phyloP scores from a whole-genome alignment of 2,329 filamentous ascomycete genomes.

The Ramularia endophylla region DNA sequence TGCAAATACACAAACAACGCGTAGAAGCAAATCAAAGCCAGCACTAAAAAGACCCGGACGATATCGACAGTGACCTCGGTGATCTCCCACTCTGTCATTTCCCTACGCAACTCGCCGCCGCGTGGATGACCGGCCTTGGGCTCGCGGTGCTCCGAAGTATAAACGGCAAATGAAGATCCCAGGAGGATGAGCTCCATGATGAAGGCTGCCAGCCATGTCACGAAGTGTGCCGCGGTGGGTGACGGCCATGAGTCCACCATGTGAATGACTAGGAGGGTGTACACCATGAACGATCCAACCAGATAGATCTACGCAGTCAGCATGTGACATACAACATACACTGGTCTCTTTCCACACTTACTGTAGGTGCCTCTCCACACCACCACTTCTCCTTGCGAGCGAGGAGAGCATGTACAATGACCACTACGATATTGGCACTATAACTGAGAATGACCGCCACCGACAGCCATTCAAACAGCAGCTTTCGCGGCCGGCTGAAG shows the following conservation, averaged over 20 bases:
- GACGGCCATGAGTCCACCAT: constrained; percentile 77
- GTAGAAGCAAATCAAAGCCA: constrained; percentile 56
- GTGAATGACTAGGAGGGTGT: constrained; percentile 78
- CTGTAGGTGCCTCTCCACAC: constrained; percentile 72
- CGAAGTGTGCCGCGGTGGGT: constrained; percentile 71
- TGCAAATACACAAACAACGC: constrained; percentile 45
- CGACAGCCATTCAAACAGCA: constrained; percentile 70
- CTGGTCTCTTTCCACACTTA: constrained; percentile 40
- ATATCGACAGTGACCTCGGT: constrained; percentile 62
- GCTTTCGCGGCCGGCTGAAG: constrained; percentile 62
- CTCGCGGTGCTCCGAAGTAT: constrained; percentile 62
- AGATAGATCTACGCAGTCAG: constrained; percentile 65
- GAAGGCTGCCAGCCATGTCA: constrained; percentile 71
- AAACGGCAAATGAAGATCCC: constrained; percentile 60
- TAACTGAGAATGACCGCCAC: constrained; percentile 68
- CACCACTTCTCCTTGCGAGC: constrained; percentile 65
- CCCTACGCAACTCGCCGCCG: constrained; percentile 30
- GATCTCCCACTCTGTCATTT: constrained; percentile 55
- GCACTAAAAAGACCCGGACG: constrained; percentile 61
- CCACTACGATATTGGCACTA: constrained; percentile 64
- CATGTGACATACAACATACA: constrained; percentile 5
- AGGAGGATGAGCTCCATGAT: constrained; percentile 68
- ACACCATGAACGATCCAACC: constrained; percentile 78
- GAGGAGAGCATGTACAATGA: constrained; percentile 67
- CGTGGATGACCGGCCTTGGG: constrained; percentile 45